phyloP scores from a whole-genome alignment of 2,329 filamentous ascomycete species.

The Fusarium sp. region DNA sequence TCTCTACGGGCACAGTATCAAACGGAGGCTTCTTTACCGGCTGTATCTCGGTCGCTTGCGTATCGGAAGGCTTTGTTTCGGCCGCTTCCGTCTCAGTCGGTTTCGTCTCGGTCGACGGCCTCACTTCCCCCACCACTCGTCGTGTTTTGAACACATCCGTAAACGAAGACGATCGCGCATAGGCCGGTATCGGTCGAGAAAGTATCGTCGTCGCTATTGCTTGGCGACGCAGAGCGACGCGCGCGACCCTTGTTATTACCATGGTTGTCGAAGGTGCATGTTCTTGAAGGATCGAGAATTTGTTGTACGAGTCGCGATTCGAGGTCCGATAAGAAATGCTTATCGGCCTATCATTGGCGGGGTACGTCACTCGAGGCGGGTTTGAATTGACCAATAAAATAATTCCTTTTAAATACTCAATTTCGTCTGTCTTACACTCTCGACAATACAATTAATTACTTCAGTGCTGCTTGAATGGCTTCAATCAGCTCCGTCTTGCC shows the following conservation, averaged over 20 bases:
- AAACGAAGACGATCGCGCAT: not conserved
- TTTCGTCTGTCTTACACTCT: not conserved
- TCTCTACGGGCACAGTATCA: not conserved
- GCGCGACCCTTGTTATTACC: not conserved
- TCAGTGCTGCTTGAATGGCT: slow-evolving; percentile 17
- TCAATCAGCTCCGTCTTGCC: slow-evolving; percentile 37
- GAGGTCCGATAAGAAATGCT: slow-evolving; percentile 8
- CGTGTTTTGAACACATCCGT: not conserved
- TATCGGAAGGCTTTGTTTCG: not conserved
- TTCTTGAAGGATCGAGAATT: not conserved
- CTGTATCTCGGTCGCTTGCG: not conserved
- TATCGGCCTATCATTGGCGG: not conserved
- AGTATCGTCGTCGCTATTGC: not conserved
- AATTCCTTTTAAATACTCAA: not conserved
- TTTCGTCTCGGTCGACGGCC: not conserved
- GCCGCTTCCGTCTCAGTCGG: not conserved
- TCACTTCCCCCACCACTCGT: not conserved
- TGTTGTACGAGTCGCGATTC: not conserved
- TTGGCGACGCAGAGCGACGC: not conserved
- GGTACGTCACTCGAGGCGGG: slow-evolving; percentile 23
- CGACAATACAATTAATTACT: not conserved
- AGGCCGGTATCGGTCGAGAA: not conserved
- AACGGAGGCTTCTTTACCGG: not conserved
- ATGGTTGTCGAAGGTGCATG: not conserved
- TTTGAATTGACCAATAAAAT: not conserved